These are phyloP conservation scores for Phytophthora vignae DNA, from an alignment of 352 stramenopile genomes.

Conservation along the genomic window DNA sequence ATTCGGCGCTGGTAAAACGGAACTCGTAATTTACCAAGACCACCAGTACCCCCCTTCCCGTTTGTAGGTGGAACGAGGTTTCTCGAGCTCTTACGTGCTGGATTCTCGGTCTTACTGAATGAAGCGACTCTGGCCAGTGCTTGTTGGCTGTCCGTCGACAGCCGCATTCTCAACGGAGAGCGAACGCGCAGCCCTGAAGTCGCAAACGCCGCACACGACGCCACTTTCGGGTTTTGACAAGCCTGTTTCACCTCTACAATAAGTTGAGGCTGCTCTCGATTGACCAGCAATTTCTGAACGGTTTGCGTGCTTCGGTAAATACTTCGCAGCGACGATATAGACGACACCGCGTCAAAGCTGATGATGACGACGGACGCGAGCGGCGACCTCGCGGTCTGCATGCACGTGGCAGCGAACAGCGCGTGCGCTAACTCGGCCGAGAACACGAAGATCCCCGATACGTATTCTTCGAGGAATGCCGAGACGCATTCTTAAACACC, in stretches of 20 bases:
- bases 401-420: conserved; percentile 4
- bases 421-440: conserved; percentile 4
- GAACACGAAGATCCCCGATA: conserved; percentile 3
- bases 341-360: background rate
- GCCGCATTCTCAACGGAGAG: background rate
- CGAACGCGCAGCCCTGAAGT: background rate
- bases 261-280: background rate
- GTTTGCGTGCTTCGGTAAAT: background rate
- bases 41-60: too few relatives aligned
- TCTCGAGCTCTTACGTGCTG: background rate
- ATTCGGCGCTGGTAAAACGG: background rate
- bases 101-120: background rate
- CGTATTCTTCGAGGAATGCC: conserved; percentile 3
- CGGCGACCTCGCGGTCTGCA: conserved; percentile 6
- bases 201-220: background rate
- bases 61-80: background rate
- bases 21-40: background rate
- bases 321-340: background rate
- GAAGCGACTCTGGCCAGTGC: background rate
- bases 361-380: conserved; percentile 2
- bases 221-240: background rate
- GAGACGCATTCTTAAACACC: conserved; percentile 5
- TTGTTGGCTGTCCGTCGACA: background rate
- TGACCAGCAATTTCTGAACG: background rate
- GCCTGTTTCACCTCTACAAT: background rate